A percentile compares a stretch with the other conserved stretches of the same genome.
phyloP scores from a whole-genome alignment of 2,329 filamentous ascomycete species.

The Ophiocordyceps camponoti-leonardi region DNA sequence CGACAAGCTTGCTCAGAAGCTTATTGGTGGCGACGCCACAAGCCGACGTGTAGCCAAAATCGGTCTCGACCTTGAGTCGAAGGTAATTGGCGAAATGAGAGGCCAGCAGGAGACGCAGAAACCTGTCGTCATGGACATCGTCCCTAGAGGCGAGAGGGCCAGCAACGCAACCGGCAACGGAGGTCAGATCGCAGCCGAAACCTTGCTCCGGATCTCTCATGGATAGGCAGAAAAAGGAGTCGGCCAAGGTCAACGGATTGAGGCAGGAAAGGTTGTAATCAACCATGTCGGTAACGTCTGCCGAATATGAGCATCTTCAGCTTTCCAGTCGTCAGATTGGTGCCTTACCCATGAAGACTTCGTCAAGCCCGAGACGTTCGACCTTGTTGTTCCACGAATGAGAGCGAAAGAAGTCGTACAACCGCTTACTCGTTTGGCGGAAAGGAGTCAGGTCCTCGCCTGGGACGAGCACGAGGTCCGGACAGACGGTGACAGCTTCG shows the following conservation, averaged over 20 bases:
- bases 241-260: slow-evolving; percentile 42
- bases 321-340: neutral
- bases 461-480: slow-evolving; percentile 69
- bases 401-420: slow-evolving; percentile 55
- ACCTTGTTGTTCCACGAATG: slow-evolving; percentile 65
- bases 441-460: slow-evolving; percentile 79
- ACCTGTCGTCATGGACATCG: slow-evolving; percentile 20
- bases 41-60: slow-evolving; percentile 73
- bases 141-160: slow-evolving; percentile 7
- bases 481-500: slow-evolving; percentile 65
- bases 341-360: slow-evolving; percentile 40
- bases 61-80: slow-evolving; percentile 51
- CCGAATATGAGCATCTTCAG: slow-evolving; percentile 12
- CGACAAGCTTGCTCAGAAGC: slow-evolving; percentile 67
- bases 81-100: slow-evolving; percentile 69
- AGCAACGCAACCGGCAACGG: slow-evolving; percentile 43
- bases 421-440: slow-evolving; percentile 65
- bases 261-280: slow-evolving; percentile 62
- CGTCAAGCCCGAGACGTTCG: slow-evolving; percentile 79
- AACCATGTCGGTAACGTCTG: slow-evolving; percentile 71
- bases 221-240: slow-evolving; percentile 69
- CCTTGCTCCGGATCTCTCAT: slow-evolving; percentile 59
- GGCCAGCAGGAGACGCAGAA: slow-evolving; percentile 52
- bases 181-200: slow-evolving; percentile 60
- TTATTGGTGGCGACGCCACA: slow-evolving; percentile 83